A percentile compares a stretch with the other conserved stretches of the same genome.
Evolutionary conservation across 495 filamentous ascomycete genomes (phyloP).

Genomic region (Penicillium chermesinum): DNA sequence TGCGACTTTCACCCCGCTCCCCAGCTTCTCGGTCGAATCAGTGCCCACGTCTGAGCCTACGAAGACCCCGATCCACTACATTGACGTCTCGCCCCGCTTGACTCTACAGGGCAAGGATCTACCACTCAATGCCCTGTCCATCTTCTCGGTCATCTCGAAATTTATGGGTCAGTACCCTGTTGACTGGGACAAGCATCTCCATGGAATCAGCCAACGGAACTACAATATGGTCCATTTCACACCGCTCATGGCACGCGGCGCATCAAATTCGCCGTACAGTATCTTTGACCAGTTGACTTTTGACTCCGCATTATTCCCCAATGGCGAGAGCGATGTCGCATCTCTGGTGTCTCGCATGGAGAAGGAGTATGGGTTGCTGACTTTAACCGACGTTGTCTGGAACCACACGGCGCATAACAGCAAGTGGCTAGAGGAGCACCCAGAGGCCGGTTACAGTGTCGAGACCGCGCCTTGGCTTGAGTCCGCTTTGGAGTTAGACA

Average conservation of each 20-base stretch:
- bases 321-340: conserved; percentile 78
- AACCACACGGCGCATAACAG: conserved; percentile 98
- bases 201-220: conserved; percentile 77
- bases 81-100: conserved; percentile 86
- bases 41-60: conserved; percentile 50
- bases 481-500: conserved; percentile 82
- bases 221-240: conserved; percentile 99
- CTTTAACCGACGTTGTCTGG: conserved; percentile 94
- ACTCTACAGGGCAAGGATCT: conserved; percentile 62
- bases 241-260: conserved; percentile 80
- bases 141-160: conserved; percentile 94
- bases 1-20: conserved; percentile 84
- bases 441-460: conserved; percentile 93
- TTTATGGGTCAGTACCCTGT: conserved; percentile 90
- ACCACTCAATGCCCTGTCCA: conserved; percentile 78
- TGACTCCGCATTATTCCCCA: conserved; percentile 76
- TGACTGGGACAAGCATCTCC: conserved; percentile 84
- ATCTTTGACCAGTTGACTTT: conserved; percentile 88
- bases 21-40: conserved; percentile 61
- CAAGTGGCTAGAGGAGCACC: conserved; percentile 89
- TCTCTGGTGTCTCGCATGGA: conserved; percentile 76
- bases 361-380: conserved; percentile 75
- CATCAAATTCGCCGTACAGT: conserved; percentile 94
- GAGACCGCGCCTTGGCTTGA: conserved; percentile 91
- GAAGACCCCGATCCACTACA: conserved; percentile 72